phyloP scores from a whole-genome alignment of 164 flowering plant species.

The Stephania cephalantha region DNA sequence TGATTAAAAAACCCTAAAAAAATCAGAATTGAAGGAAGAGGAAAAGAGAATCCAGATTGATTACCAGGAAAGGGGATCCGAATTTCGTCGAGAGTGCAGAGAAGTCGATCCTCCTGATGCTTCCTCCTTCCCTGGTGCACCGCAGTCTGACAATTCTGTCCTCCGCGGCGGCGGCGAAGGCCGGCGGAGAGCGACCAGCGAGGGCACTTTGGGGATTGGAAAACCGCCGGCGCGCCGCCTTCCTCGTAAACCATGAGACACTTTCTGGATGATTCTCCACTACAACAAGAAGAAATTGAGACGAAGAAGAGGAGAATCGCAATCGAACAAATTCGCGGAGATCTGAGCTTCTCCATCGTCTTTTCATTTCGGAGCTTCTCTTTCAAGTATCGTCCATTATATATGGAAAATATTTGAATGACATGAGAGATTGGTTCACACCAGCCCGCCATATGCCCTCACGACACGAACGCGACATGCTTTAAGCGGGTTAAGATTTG shows the following conservation, averaged over 20 bases:
- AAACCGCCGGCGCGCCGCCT: conserved; percentile 97
- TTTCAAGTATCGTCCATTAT: no score
- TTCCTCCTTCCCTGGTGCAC: conserved; percentile 65
- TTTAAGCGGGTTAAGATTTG: no score
- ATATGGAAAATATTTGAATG: no score
- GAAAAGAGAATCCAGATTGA: not conserved
- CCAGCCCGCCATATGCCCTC: no score
- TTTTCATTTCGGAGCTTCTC: not conserved
- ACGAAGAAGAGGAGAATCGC: not conserved
- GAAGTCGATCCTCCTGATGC: conserved; percentile 44
- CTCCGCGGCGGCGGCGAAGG: conserved; percentile 18
- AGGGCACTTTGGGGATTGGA: conserved; percentile 89
- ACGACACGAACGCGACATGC: no score
- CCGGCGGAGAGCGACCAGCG: conserved; percentile 64
- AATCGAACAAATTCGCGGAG: conserved; percentile 2
- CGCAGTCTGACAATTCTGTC: conserved; percentile 50
- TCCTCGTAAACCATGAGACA: conserved; percentile 79
- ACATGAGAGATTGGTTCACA: no score
- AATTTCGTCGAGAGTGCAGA: conserved; percentile 61
- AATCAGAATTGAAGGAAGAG: not conserved
- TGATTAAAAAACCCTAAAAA: not conserved
- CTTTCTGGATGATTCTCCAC: conserved; percentile 49
- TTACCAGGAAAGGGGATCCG: conserved; percentile 84
- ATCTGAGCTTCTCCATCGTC: conserved; percentile 5
- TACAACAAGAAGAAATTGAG: conserved; percentile 1